Evolutionary conservation across 2,329 filamentous ascomycete genomes (phyloP).

Genomic region (Colletotrichum sp.): DNA sequence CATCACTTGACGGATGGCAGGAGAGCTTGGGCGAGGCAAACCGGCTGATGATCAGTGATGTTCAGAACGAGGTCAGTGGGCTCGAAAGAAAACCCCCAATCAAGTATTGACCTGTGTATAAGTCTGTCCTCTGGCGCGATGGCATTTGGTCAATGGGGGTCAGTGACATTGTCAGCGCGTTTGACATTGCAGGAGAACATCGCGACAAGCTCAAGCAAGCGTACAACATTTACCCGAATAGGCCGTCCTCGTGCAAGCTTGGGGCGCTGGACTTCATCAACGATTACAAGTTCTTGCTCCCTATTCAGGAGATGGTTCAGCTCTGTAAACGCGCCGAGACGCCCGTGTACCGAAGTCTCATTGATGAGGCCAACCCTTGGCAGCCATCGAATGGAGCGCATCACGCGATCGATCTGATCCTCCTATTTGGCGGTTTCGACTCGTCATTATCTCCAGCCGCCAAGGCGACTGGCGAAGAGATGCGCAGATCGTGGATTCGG

Average conservation of each 20-base stretch:
- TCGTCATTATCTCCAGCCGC: conserved; percentile 37
- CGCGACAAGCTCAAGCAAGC: conserved; percentile 36
- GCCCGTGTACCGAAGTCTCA: conserved; percentile 40
- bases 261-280: conserved; percentile 44
- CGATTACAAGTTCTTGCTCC: conserved; percentile 34
- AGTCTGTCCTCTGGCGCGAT: conserved; percentile 49
- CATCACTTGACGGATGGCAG: conserved; percentile 40
- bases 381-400: conserved; percentile 49
- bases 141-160: conserved; percentile 41
- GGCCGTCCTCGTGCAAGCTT: conserved; percentile 41
- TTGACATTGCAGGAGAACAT: conserved; percentile 31
- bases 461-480: conserved; percentile 33
- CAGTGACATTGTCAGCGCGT: conserved; percentile 35
- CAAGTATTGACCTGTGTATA: not conserved
- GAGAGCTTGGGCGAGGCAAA: conserved; percentile 31
- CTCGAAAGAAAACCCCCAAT: not conserved
- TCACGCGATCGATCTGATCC: conserved; percentile 50
- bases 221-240: conserved; percentile 44
- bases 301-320: conserved; percentile 23
- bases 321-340: conserved; percentile 24
- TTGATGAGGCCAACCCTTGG: conserved; percentile 53
- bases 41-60: conserved; percentile 45
- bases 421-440: conserved; percentile 46
- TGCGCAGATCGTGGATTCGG: conserved; percentile 43
- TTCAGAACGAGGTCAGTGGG: conserved; percentile 42